These are phyloP conservation scores for Kitagawia praeruptora DNA, from an alignment of 129 eudicot species.

Conservation along the genomic window DNA sequence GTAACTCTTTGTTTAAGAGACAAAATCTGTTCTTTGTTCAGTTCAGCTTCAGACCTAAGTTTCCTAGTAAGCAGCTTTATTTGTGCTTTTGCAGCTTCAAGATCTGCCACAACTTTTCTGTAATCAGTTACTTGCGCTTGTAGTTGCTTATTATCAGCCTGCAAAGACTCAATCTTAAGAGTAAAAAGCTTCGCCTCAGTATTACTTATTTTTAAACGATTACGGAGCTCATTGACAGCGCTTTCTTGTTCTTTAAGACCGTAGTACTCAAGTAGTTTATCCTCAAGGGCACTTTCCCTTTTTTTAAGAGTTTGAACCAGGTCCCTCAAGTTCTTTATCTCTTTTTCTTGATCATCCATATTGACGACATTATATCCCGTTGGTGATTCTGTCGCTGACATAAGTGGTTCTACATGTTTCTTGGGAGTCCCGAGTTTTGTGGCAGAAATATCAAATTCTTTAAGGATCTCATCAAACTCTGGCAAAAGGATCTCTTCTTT, in stretches of 20 bases:
- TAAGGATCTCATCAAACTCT: conserved; percentile 55
- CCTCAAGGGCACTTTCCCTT: conserved; percentile 61
- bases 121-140: conserved; percentile 57
- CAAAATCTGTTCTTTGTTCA: conserved; percentile 40
- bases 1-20: conserved; percentile 48
- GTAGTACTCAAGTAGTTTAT: conserved; percentile 74
- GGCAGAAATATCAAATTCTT: conserved; percentile 36
- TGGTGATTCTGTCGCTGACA: conserved; percentile 19
- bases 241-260: conserved; percentile 90
- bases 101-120: conserved; percentile 47
- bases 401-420: conserved; percentile 22
- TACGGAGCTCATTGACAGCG: conserved; percentile 75
- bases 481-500: conserved; percentile 52
- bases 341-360: conserved; percentile 42
- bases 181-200: conserved; percentile 64
- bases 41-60: conserved; percentile 52
- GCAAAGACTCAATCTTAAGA: conserved; percentile 64
- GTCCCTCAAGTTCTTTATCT: conserved; percentile 46
- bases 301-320: conserved; percentile 51
- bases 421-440: conserved; percentile 15
- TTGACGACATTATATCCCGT: conserved; percentile 17
- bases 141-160: conserved; percentile 50
- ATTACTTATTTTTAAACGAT: conserved; percentile 50
- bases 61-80: conserved; percentile 55
- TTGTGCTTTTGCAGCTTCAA: conserved; percentile 67